Conservation (phyloP, 352 stramenopile species). For the Pythium plurisporium region DNA sequence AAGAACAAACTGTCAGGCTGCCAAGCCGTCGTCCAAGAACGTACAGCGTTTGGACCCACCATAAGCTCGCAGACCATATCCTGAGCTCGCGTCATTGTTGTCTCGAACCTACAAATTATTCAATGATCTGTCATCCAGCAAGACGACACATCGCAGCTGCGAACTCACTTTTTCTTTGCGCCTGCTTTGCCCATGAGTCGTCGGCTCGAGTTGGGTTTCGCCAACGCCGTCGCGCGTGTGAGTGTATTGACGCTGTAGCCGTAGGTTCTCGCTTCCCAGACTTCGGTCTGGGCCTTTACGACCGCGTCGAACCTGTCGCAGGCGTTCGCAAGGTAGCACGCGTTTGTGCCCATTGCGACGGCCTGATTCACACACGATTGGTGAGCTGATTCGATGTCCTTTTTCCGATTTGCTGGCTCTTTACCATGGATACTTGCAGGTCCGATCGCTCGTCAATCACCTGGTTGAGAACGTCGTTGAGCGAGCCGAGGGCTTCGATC, state of each 20-base stretch:
- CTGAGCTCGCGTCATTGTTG: conserved; percentile 67
- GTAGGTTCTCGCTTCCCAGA: conserved; percentile 65
- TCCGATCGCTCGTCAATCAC: conserved; percentile 70
- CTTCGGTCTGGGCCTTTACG: conserved; percentile 62
- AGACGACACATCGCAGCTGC: too few relatives aligned
- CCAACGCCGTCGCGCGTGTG: conserved; percentile 16
- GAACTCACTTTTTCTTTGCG: conserved; percentile 61
- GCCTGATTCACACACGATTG: too few relatives aligned
- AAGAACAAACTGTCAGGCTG: too few relatives aligned
- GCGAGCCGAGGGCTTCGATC: conserved; percentile 61
- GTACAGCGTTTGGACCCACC: conserved; percentile 35
- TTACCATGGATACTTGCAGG: conserved; percentile 72
- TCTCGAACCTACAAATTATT: conserved; percentile 60
- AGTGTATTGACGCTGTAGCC: conserved; percentile 69
- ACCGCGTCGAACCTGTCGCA: conserved; percentile 63
- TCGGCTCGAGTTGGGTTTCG: conserved; percentile 48
- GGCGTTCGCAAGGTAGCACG: conserved; percentile 59
- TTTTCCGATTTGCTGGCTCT: too few relatives aligned
- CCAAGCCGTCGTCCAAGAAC: too few relatives aligned
- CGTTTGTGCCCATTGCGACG: conserved; percentile 71
- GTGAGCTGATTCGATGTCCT: too few relatives aligned
- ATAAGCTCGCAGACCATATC: conserved; percentile 84
- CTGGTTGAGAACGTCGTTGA: conserved; percentile 74
- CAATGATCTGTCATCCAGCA: background rate
- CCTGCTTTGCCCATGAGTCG: conserved; percentile 52